Percentiles rank a stretch among this genome's conserved stretches.
These are phyloP conservation scores for Debaryomyces castellii DNA, from an alignment of 805 yeast genomes.

Conservation along the genomic window DNA sequence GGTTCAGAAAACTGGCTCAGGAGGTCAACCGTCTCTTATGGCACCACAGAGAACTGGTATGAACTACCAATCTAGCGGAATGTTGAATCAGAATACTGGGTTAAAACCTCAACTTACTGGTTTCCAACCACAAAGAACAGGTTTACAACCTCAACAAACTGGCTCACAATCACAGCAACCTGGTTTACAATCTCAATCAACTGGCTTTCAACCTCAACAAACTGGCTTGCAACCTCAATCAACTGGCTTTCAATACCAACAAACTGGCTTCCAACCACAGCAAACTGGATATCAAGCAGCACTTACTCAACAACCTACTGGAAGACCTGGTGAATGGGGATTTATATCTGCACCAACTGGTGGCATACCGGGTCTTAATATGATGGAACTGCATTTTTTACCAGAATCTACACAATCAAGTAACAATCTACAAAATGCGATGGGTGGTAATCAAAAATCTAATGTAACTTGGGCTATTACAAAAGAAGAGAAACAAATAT, in stretches of 20 bases:
- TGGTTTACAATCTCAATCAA: constrained; percentile 27
- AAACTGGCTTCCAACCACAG: constrained; percentile 34
- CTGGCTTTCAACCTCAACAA: constrained; percentile 28
- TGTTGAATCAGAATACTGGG: constrained; percentile 16
- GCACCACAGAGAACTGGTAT: constrained; percentile 18
- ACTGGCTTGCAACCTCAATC: constrained; percentile 25
- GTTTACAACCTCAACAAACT: constrained; percentile 27
- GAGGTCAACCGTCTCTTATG: constrained; percentile 7
- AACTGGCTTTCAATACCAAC: constrained; percentile 31
- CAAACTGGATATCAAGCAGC: constrained; percentile 24
- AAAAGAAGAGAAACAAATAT: constrained; percentile 81
- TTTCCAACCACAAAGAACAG: constrained; percentile 26
- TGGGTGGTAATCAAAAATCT: constrained; percentile 45
- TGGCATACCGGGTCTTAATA: constrained; percentile 68
- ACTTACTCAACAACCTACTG: constrained; percentile 56
- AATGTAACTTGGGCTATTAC: constrained; percentile 82
- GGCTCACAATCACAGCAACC: constrained; percentile 32
- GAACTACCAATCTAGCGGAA: constrained; percentile 26
- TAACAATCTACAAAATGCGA: constrained; percentile 39
- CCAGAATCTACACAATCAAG: constrained; percentile 45
- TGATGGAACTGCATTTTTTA: constrained; percentile 65
- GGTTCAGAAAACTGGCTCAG: constrained; percentile 36
- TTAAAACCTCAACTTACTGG: constrained; percentile 10
- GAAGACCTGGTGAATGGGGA: constrained; percentile 81
- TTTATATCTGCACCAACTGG: constrained; percentile 68